Evolutionary conservation across 2,329 filamentous ascomycete species (phyloP), one percentile per base, ranked within the genome.

Genomic region (Chalaropsis thielavioides): DNA sequence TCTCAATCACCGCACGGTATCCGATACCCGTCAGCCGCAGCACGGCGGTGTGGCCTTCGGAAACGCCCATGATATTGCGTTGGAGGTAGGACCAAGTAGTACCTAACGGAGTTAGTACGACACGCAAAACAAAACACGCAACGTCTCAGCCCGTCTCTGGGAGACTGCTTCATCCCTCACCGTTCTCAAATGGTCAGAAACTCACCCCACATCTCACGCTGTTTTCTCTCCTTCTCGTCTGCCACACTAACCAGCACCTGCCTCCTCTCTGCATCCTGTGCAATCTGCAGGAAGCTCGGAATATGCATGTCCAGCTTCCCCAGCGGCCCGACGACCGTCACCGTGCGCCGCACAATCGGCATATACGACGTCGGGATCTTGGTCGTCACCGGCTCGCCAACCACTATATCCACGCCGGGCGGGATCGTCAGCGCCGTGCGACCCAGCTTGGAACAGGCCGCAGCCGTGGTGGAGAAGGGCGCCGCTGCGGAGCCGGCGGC

Each of bases 151-250:
- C n/a, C n/a, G n/a, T n/a, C n/a, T n/a, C n/a, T n/a, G n/a, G n/a
- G n/a, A n/a, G n/a, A n/a, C n/a, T n/a, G n/a, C n/a, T n/a, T n/a
- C n/a, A n/a, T n/a, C n/a, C n/a, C n/a, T n/a, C n/a, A n/a, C n/a
- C n/a, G n/a, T 19, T 64, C 7, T 2, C 8, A 40, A 43, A 40
- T 27, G 65, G n/a, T 49, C 27, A 54, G 38, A 56, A 64, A 74
- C 75, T 64, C 70, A 96, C 92, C 94, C 94, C 94, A 97, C 92
- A 97, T 97, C 75, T 89, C 89, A 73, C 87, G 86, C 76, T 97
- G 92, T 68, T 89, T 80, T 76, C 86, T 86, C 63, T 84, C 75
- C 19, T 83, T 77, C 19, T 79, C 75, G 75, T 97, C 83, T 71
- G 86, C 75, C 11, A 99, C 84, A 64, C 79, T 83, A 69, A 99